Conservation (phyloP, 2,329 filamentous ascomycete genomes). For the Cladorrhinum sp. region DNA sequence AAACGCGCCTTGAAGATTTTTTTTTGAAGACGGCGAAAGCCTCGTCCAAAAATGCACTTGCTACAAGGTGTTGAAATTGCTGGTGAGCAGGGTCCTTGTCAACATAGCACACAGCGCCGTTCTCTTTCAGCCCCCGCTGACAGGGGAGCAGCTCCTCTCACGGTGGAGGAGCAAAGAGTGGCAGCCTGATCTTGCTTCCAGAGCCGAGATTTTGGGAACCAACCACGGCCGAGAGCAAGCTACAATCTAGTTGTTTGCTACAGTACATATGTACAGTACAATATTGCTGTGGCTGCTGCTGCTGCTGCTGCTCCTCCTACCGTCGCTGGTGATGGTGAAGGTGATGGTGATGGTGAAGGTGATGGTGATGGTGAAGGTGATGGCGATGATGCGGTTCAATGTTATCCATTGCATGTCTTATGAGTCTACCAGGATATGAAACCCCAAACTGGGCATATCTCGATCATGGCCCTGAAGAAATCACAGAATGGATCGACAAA, state of each 20-base stretch:
- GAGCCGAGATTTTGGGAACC: too few species aligned
- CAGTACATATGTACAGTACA: too few species aligned
- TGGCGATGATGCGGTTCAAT: too few species aligned
- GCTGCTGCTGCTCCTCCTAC: too few species aligned
- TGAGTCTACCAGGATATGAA: not conserved
- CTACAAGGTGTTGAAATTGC: not conserved
- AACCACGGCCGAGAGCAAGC: too few species aligned
- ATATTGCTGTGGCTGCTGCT: too few species aligned
- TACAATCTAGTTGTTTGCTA: too few species aligned
- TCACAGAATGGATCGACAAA: not conserved
- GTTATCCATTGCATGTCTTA: too few species aligned
- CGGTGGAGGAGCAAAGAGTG: not conserved
- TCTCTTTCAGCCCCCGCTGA: not conserved
- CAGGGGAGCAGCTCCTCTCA: not conserved
- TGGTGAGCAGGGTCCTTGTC: not conserved
- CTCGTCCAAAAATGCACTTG: not conserved
- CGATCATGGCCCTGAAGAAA: not conserved
- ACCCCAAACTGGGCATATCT: not conserved
- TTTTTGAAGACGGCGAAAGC: not conserved
- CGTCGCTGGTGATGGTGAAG: too few species aligned
- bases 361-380: too few species aligned
- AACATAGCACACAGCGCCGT: not conserved
- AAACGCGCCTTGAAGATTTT: not conserved
- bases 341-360: too few species aligned
- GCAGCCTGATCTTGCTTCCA: not conserved